Evolutionary conservation across 2,329 filamentous ascomycete genomes (phyloP).

Genomic region (Metarhizium album): DNA sequence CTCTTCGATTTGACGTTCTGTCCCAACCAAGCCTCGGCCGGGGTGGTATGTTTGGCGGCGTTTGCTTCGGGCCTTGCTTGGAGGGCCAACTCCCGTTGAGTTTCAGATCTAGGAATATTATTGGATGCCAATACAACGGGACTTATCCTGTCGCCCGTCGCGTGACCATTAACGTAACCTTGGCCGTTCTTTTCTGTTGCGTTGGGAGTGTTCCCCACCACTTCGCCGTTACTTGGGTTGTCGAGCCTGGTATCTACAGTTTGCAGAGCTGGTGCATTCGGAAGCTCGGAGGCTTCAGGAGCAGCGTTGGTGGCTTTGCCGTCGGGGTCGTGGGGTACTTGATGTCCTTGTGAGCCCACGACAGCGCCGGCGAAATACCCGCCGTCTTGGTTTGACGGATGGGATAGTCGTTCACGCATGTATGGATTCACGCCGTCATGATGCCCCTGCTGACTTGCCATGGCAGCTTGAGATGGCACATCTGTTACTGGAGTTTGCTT

Average conservation of each 20-base stretch:
- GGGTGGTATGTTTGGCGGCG: conserved; percentile 7
- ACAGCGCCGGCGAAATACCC: conserved; percentile 13
- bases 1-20: conserved; percentile 10
- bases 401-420: conserved; percentile 32
- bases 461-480: conserved; percentile 38
- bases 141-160: conserved; percentile 7
- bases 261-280: not conserved
- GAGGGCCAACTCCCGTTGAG: conserved; percentile 13
- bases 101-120: conserved; percentile 12
- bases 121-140: conserved; percentile 7
- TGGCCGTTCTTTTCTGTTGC: conserved; percentile 6
- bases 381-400: conserved; percentile 8
- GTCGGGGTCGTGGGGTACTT: conserved; percentile 9
- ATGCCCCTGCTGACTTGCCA: conserved; percentile 38
- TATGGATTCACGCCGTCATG: conserved; percentile 49
- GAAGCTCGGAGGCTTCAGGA: not conserved
- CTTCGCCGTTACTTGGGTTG: not conserved
- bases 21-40: conserved; percentile 5
- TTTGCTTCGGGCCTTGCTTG: conserved; percentile 10
- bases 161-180: conserved; percentile 8
- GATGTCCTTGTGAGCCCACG: conserved; percentile 6
- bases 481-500: conserved; percentile 35
- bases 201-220: not conserved
- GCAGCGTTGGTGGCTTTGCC: not conserved
- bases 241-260: not conserved